These are phyloP conservation scores for Aspergillus fijiensis DNA, from an alignment of 2,329 filamentous ascomycete genomes.

Conservation along the genomic window DNA sequence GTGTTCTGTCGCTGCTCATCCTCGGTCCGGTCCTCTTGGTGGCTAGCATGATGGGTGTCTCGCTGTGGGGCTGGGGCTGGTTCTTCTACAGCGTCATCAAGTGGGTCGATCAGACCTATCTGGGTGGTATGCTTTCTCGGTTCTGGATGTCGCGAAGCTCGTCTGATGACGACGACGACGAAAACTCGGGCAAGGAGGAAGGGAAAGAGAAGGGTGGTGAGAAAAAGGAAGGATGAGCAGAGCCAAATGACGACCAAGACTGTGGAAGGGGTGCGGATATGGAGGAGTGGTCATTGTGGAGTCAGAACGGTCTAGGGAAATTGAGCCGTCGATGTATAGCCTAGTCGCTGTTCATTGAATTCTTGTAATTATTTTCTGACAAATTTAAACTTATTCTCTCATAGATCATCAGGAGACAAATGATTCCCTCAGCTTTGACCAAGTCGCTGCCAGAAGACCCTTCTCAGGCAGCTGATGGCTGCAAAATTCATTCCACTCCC, in stretches of 20 bases:
- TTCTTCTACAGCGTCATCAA: slow-evolving; percentile 14
- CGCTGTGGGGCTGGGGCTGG: slow-evolving; percentile 18
- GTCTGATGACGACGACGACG: slow-evolving; percentile 1
- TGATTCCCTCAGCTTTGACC: not conserved
- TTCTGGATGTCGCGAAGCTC: slow-evolving; percentile 9
- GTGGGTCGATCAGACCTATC: slow-evolving; percentile 13
- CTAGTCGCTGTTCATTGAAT: not conserved
- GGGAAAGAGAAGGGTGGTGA: not conserved
- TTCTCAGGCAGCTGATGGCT: not conserved
- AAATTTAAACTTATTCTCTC: not conserved
- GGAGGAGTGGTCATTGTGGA: not conserved
- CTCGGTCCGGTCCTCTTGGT: slow-evolving; percentile 30
- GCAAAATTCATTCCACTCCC: slow-evolving; percentile 1
- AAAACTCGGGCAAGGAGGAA: not conserved
- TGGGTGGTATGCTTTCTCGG: slow-evolving; percentile 13
- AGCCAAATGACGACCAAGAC: not conserved
- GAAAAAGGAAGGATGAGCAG: not conserved
- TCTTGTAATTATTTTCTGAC: not conserved
- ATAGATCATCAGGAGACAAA: not conserved
- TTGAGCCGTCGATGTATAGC: not conserved
- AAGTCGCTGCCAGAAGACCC: not conserved
- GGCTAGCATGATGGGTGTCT: slow-evolving; percentile 13
- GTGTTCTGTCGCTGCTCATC: slow-evolving; percentile 31
- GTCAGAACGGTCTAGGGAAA: not conserved
- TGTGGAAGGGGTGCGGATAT: not conserved